A percentile compares a stretch with the other conserved stretches of the same genome.
Evolutionary conservation across 352 stramenopile genomes (phyloP).

Genomic region (Phytophthora constricta): DNA sequence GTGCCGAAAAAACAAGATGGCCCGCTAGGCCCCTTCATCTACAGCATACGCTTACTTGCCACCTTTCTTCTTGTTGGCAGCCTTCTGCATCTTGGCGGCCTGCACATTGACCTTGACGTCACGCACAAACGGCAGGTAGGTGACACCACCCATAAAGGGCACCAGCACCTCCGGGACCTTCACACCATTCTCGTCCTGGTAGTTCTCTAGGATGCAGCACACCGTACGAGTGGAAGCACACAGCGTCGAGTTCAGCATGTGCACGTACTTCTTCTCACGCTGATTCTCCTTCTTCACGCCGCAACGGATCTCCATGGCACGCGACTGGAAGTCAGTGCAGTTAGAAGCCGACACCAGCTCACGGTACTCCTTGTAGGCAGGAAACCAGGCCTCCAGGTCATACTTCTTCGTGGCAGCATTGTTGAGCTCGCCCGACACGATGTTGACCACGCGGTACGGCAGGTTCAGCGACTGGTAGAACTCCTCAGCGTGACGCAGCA

Average conservation of each 20-base stretch:
- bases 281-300: constrained; percentile 96
- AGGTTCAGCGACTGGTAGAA: constrained; percentile 99
- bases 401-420: constrained; percentile 99
- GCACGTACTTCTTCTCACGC: constrained; percentile 97
- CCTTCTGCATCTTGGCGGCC: constrained; percentile 96
- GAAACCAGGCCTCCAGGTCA: constrained; percentile 99
- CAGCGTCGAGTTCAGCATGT: constrained; percentile 99
- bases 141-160: constrained; percentile 98
- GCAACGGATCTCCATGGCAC: constrained; percentile 97
- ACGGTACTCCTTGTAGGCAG: constrained; percentile 98
- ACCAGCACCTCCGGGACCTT: constrained; percentile 97
- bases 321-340: constrained; percentile 98
- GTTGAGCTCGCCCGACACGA: constrained; percentile 98
- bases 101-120: constrained; percentile 93
- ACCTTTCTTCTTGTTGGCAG: constrained; percentile 92
- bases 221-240: constrained; percentile 98
- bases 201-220: constrained; percentile 99
- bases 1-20: constrained; percentile 6
- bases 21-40: constrained; percentile 25
- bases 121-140: constrained; percentile 98
- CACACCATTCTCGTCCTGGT: constrained; percentile 97
- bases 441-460: constrained; percentile 99
- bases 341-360: constrained; percentile 99
- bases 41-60: constrained; percentile 53
- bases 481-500: constrained; percentile 93